phyloP scores from a whole-genome alignment of 257 asterid species.

The Solanum chiquidenum region DNA sequence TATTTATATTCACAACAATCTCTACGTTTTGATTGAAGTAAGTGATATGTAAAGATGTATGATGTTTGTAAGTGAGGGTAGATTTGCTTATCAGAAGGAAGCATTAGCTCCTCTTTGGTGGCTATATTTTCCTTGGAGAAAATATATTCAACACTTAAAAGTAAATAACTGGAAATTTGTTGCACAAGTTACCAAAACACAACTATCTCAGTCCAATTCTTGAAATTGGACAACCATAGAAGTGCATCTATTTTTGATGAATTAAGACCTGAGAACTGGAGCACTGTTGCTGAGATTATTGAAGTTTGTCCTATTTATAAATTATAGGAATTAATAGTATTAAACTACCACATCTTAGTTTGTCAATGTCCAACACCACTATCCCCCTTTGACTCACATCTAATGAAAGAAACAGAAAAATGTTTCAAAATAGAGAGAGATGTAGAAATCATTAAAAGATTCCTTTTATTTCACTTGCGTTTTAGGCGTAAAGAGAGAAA shows the following conservation, averaged over 20 bases:
- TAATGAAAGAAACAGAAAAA: neutral
- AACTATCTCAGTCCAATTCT: neutral
- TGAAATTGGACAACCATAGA: neutral
- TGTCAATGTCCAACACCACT: neutral
- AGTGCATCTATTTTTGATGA: neutral
- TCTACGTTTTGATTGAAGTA: neutral
- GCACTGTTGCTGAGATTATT: neutral
- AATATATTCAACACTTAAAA: neutral
- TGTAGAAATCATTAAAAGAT: neutral
- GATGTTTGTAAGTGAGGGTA: neutral
- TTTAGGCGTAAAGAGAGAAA: neutral
- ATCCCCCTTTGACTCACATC: neutral
- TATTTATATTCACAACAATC: neutral
- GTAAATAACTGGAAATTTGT: neutral
- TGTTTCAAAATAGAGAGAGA: neutral
- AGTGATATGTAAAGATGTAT: neutral
- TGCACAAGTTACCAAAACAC: neutral
- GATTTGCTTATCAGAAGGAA: neutral
- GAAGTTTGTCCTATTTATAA: neutral
- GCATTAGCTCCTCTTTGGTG: neutral
- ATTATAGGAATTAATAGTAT: neutral
- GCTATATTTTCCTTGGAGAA: neutral
- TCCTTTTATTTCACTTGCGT: neutral
- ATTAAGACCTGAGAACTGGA: neutral
- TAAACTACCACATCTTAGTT: neutral